phyloP scores from a whole-genome alignment of 331 rosid species.

The Phaseolus coccineus region DNA sequence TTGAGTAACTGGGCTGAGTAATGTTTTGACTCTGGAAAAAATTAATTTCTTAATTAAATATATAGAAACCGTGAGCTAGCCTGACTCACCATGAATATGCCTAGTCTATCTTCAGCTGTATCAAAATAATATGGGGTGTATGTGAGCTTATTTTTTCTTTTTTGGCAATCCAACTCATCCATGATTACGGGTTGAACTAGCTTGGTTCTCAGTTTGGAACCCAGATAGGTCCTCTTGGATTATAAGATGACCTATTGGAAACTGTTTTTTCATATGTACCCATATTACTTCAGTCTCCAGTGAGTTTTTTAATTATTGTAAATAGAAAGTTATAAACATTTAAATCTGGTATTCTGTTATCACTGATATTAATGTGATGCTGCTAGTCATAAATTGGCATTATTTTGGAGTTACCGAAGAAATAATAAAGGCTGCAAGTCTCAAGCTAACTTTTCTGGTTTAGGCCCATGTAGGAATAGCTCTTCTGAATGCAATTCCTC shows the following conservation, averaged over 20 bases:
- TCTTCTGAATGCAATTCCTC: constrained; percentile 84
- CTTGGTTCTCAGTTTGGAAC: neutral
- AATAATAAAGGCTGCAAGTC: constrained; percentile 28
- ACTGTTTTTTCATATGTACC: constrained; percentile 8
- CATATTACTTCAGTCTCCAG: neutral
- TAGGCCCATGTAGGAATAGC: constrained; percentile 99
- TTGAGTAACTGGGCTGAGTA: neutral
- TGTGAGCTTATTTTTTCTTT: neutral
- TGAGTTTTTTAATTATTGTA: constrained; percentile 16
- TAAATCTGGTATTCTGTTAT: constrained; percentile 1
- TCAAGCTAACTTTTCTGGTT: constrained; percentile 46
- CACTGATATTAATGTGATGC: constrained; percentile 10
- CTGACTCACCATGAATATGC: neutral
- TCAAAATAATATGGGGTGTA: neutral
- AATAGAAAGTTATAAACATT: neutral
- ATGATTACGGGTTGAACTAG: neutral
- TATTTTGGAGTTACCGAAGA: constrained; percentile 28
- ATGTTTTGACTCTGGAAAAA: neutral
- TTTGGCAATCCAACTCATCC: neutral
- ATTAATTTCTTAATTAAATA: neutral
- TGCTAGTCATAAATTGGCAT: constrained; percentile 40
- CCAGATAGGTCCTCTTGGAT: constrained; percentile 10
- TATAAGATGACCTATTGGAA: constrained; percentile 11
- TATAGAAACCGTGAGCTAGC: neutral
- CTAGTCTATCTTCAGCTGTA: neutral